Percentiles rank a stretch among this genome's conserved stretches.
These are phyloP conservation scores for Sphagnum contortum DNA, from an alignment of 225 moss, liverwort and hornwort genomes.

Conservation along the genomic window DNA sequence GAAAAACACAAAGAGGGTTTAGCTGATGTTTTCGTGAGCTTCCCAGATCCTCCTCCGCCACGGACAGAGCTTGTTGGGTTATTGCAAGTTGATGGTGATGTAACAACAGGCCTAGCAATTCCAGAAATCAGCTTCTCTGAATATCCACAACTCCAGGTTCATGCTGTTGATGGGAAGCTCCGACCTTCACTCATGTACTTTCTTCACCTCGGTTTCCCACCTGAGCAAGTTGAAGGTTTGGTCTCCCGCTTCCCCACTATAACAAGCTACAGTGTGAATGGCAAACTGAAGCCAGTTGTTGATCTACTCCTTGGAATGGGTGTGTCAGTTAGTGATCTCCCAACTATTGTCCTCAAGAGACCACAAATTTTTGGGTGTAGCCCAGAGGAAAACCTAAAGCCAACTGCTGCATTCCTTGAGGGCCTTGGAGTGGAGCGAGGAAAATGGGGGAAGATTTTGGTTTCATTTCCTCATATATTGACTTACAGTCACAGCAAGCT, in stretches of 20 bases:
- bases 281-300: constrained; percentile 42
- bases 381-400: constrained; percentile 55
- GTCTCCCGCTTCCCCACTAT: constrained; percentile 48
- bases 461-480: constrained; percentile 52
- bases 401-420: constrained; percentile 43
- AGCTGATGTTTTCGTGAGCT: constrained; percentile 35
- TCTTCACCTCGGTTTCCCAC: constrained; percentile 26
- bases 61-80: constrained; percentile 16
- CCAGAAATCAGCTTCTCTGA: constrained; percentile 21
- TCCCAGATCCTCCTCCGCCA: constrained; percentile 40
- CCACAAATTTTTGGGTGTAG: constrained; percentile 67
- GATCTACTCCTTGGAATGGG: constrained; percentile 42
- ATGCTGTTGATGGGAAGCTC: constrained; percentile 39
- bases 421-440: constrained; percentile 42
- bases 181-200: constrained; percentile 40
- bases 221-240: constrained; percentile 31
- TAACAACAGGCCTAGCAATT: constrained; percentile 5
- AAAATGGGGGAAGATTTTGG: constrained; percentile 42
- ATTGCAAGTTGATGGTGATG: constrained; percentile 1
- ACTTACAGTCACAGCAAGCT: constrained; percentile 51
- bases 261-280: constrained; percentile 44
- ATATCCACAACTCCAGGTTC: constrained; percentile 30
- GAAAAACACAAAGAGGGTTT: constrained; percentile 38
- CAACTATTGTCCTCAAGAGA: constrained; percentile 42
- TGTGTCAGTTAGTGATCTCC: constrained; percentile 26